phyloP scores from a whole-genome alignment of 352 stramenopile genomes.

The Phytophthora cactorum region DNA sequence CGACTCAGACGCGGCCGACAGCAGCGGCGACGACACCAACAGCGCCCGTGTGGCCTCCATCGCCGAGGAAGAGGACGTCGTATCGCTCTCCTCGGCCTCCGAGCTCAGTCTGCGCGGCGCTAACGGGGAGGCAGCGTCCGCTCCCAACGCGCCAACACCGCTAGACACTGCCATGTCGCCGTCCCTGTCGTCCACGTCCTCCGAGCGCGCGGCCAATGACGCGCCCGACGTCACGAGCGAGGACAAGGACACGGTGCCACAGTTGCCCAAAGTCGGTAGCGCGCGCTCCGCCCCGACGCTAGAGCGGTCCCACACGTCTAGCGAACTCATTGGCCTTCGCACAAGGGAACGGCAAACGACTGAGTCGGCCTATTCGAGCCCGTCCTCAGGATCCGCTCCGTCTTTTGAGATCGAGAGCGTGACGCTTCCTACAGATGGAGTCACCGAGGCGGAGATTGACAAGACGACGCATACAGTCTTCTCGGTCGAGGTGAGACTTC shows the following conservation, averaged over 20 bases:
- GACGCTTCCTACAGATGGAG: conserved; percentile 62
- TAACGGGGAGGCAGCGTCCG: conserved; percentile 36
- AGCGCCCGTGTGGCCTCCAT: conserved; percentile 35
- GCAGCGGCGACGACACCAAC: conserved; percentile 22
- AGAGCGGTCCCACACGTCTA: conserved; percentile 75
- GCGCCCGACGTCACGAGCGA: conserved; percentile 33
- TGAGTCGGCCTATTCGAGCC: conserved; percentile 48
- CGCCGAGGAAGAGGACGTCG: conserved; percentile 27
- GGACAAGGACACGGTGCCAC: conserved; percentile 23
- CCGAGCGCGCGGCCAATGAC: conserved; percentile 14
- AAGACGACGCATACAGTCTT: conserved; percentile 86
- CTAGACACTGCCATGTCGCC: conserved; percentile 45
- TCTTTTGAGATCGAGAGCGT: conserved; percentile 90
- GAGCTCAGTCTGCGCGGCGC: conserved; percentile 32
- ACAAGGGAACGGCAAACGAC: conserved; percentile 55
- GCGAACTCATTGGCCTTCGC: conserved; percentile 69
- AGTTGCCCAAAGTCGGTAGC: conserved; percentile 14
- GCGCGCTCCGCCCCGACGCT: conserved; percentile 52
- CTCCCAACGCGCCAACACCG: conserved; percentile 42
- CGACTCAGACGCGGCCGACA: conserved; percentile 5
- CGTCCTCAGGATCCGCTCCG: conserved; percentile 48
- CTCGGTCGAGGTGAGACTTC: conserved; percentile 77
- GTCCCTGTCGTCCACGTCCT: conserved; percentile 47
- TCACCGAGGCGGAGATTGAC: conserved; percentile 84
- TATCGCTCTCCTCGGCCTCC: conserved; percentile 31